Percentiles rank a stretch among this genome's conserved stretches.
Evolutionary conservation across 331 rosid species (phyloP).

Genomic region (Malus hybrid): DNA sequence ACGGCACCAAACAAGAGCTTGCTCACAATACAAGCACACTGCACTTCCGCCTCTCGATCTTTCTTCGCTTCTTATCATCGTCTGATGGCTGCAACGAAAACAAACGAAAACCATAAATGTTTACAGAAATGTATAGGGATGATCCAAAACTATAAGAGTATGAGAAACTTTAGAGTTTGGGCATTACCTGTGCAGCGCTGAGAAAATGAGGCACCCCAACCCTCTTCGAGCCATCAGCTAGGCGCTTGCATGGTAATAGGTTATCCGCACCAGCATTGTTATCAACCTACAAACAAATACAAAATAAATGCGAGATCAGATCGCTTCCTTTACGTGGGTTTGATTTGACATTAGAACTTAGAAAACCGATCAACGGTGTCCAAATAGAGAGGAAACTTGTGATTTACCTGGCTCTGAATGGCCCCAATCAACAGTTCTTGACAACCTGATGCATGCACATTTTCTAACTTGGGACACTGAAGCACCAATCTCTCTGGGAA

Average conservation of each 20-base stretch:
- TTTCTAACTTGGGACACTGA: constrained; percentile 65
- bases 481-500: constrained; percentile 68
- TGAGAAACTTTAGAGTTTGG: neutral
- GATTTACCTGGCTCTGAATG: constrained; percentile 67
- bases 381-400: neutral
- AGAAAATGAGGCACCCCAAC: constrained; percentile 59
- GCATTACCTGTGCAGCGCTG: constrained; percentile 22
- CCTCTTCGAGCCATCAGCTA: constrained; percentile 93
- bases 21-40: constrained; percentile 53
- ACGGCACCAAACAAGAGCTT: neutral
- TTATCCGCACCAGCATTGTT: constrained; percentile 34
- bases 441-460: constrained; percentile 81
- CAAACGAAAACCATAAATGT: neutral
- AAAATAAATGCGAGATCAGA: neutral
- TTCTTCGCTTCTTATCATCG: constrained; percentile 47
- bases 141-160: neutral
- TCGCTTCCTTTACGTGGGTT: no score
- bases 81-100: constrained; percentile 46
- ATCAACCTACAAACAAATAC: constrained; percentile 40
- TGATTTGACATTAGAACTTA: neutral
- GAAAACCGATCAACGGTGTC: neutral
- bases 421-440: constrained; percentile 45
- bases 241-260: constrained; percentile 61
- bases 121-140: neutral
- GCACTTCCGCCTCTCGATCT: constrained; percentile 48